Conservation (phyloP, 768 basidiomycete species). For the Pilatotrama ljubarskyi region DNA sequence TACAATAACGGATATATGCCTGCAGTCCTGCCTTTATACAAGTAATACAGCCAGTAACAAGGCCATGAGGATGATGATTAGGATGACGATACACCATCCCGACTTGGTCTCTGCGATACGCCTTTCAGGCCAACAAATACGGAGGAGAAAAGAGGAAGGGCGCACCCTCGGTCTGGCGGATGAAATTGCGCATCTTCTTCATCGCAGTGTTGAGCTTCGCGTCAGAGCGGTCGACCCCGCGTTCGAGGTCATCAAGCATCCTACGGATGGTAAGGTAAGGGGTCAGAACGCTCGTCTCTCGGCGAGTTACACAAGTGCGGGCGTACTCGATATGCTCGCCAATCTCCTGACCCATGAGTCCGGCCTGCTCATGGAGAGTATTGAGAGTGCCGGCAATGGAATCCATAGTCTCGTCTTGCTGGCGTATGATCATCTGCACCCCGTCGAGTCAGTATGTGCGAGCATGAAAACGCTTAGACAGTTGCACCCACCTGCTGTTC, state of each 20-base stretch:
- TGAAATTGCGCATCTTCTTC: slow-evolving; percentile 75
- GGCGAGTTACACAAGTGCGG: no score
- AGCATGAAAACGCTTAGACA: neutral
- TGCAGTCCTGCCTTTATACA: slow-evolving; percentile 40
- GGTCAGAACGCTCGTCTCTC: no score
- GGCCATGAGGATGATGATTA: slow-evolving; percentile 76
- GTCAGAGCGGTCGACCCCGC: slow-evolving; percentile 71
- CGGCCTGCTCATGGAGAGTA: slow-evolving; percentile 88
- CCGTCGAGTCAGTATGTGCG: neutral
- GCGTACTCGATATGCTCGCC: slow-evolving; percentile 86
- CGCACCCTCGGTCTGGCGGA: slow-evolving; percentile 80
- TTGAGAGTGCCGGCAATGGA: slow-evolving; percentile 84
- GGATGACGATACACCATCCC: slow-evolving; percentile 85
- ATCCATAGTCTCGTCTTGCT: slow-evolving; percentile 89
- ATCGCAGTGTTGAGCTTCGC: slow-evolving; percentile 66
- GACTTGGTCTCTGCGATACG: slow-evolving; percentile 71
- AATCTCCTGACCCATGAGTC: slow-evolving; percentile 92
- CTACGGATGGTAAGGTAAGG: slow-evolving; percentile 53
- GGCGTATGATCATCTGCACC: slow-evolving; percentile 73
- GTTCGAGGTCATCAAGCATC: slow-evolving; percentile 83
- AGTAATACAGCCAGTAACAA: slow-evolving; percentile 82
- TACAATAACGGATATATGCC: slow-evolving; percentile 6
- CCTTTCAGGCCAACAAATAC: neutral
- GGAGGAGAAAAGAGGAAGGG: neutral
- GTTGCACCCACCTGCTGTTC: slow-evolving; percentile 71